Evolutionary conservation across 192 early-diverging fungal genomes (phyloP), one percentile per base, ranked within the genome.

Genomic region (Pilaira anomala): DNA sequence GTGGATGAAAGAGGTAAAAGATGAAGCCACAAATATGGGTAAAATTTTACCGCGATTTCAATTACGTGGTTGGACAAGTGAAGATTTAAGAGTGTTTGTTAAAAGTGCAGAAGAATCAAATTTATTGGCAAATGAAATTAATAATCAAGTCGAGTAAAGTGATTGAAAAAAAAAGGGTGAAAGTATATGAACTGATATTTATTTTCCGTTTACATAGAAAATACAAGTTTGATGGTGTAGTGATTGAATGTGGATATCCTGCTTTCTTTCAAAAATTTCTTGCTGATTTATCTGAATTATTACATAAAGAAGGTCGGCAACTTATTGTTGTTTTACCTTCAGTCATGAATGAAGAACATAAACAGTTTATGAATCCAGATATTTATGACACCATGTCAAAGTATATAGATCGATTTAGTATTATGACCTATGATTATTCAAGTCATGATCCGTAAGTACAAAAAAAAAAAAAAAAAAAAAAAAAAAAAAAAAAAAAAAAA

Each of bases 371-470:
- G 39, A 50, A 45, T 2, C 40, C 62, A 2, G 65, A 60, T 18
- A 46, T 48, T 29, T 68, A 69, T 57, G 54, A 39, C 0, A 14
- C 52, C 39, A 41, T 77, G 33, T 29, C 59, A 24, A 40, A 60
- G 8, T 63, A 56, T 54, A 50, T 73, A 9, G 75, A 77, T 53
- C 19, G 55, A 42, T 72, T 77, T 25, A 73, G 66, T 51, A 21
- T 77, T 12, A 77, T 77, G 75, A 66, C 60, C 26, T 73, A 77
- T 69, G 75, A 77, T 58, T 77, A 63, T 62, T 73, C 71, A 0
- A 61, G 57, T 36, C 25, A 49, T 24, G 40, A 56, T 28, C 29
- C 42, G 61, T 69, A 60, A 50, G 49, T 39, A 40, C 5, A 40
- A 12, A 40, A 40, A 12, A 12, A 40, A 12, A 8, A 21, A 9